Evolutionary conservation across 495 filamentous ascomycete genomes (phyloP), one percentile per base, ranked within the genome.

Genomic region (Penicillium taxi): DNA sequence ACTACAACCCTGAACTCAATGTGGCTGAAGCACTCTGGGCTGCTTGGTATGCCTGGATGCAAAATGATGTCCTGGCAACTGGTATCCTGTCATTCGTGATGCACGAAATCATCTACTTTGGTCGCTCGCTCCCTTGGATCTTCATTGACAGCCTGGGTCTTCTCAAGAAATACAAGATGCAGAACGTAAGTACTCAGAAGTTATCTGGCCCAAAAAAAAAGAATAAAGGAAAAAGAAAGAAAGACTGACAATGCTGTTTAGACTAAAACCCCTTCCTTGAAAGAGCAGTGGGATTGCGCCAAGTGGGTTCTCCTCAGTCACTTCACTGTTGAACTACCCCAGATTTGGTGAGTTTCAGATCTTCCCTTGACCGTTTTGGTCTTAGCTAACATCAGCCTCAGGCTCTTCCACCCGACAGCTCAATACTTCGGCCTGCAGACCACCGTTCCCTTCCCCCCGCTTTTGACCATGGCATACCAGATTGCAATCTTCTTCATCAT

Each of bases 31-130:
- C 78, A 33, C 62, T 93, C 34, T 96, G 90, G 90, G 83, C 85
- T 16, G 86, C 90, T 56, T 85, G 90, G 90, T 96, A 96, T 59
- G 77, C 88, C n/a, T 96, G 81, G 77, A 94, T 96, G 86, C 84
- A 89, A 52, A 96, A 96, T 52, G 90, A 96, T 72, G 79, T 82
- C 30, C 80, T 96, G 23, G 90, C 90, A 32, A 96, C 90, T 9
- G 90, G 89, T 24, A 89, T 96, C 66, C 82, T 96, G 84, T 94
- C 86, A 32, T 96, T 96, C 61, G 57, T 82, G 38, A 90, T 96
- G 82, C 90, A 96, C 63, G 90, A 96, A 61, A 15, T 80, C 14
- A 76, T 96, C 40, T 96, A 96, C 69, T 96, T 96, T 54, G 91
- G 90, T 37, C 74, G 90, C 19, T 89, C 83, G 31, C 51, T 96